Percentiles rank a stretch among this genome's conserved stretches.
These are phyloP conservation scores for Chaetomium fimeti DNA, from an alignment of 495 filamentous ascomycete species.

Conservation along the genomic window DNA sequence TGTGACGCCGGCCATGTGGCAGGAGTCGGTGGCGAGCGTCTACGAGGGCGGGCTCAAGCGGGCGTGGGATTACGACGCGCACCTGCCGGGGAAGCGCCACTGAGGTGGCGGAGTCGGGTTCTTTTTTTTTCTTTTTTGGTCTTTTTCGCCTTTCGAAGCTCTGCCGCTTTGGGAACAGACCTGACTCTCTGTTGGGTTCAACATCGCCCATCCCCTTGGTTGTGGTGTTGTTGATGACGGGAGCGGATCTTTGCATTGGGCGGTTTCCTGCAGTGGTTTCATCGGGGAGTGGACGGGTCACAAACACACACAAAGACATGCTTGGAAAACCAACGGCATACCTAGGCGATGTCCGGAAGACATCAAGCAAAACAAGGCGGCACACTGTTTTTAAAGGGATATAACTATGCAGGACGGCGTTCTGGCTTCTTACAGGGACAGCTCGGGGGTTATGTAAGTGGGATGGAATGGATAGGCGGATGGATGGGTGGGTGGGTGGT, in stretches of 20 bases:
- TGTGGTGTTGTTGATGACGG: background rate
- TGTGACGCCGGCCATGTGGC: conserved; percentile 94
- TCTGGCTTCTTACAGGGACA: background rate
- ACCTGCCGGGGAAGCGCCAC: conserved; percentile 33
- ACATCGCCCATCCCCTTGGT: background rate
- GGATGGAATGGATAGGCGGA: background rate
- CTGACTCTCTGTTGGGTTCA: background rate
- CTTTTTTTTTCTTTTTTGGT: background rate
- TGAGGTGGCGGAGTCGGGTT: conserved; percentile 15
- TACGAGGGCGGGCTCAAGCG: conserved; percentile 78
- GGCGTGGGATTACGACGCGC: conserved; percentile 61
- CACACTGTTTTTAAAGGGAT: background rate
- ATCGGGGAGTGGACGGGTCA: background rate
- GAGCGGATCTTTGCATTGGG: background rate
- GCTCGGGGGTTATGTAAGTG: background rate
- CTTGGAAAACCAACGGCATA: background rate
- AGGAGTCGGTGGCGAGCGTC: conserved; percentile 87
- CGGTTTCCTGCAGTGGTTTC: background rate
- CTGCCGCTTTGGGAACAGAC: background rate
- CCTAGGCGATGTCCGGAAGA: background rate
- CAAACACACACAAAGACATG: background rate
- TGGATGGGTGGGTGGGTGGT: background rate
- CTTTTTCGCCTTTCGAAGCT: background rate
- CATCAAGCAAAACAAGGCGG: background rate
- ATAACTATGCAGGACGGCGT: background rate